Evolutionary conservation across 176 grass and related monocot species (phyloP), one percentile per base, ranked within the genome.

Genomic region (Dendrocalamus sinicus): DNA sequence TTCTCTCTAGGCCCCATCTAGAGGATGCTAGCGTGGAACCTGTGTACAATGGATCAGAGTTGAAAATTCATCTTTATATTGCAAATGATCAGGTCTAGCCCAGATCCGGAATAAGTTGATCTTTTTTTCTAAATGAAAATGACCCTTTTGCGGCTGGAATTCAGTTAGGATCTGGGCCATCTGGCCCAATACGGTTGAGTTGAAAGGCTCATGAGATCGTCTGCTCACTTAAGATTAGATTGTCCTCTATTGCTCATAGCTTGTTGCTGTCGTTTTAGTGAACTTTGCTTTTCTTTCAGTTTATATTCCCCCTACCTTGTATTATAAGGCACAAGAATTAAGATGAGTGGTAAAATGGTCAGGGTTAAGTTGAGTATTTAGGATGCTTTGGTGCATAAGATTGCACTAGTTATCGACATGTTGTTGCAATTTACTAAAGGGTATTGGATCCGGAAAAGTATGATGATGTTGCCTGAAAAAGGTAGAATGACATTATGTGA

Each of bases 21-120:
- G 70, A 81, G 76, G 70, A 81, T 85, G 59, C 85, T 88, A 80
- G 62, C 5, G 35, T 81, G 35, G 45, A 91, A 84, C 45, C 62
- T 84, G 82, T 84, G 70, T 80, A 70, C 63, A 81, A 80, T 63
- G 20, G 14, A 72, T 81, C 63, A 50, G 35, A 10, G 12, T 81
- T 71, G 22, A 24, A 87, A 48, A 59, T 76, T 81, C 30, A 77
- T 85, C 55, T 26, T 85, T 68, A 52, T 65, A 26, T 76, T 88
- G 52, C 77, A 76, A 83, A 28, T 72, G 79, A 78, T 83, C 66
- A 79, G 59, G 73, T 83, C 68, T 86, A 83, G 73, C 37, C 79
- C 61, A 82, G 73, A 83, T 87, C 73, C n/a, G 26, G 53, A 15
- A 79, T 61, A 85, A 55, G 32, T 76, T 81, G 24, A 76, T 64